Evolutionary conservation across 257 asterid species (phyloP).

Genomic region (Phtheirospermum japonicum): DNA sequence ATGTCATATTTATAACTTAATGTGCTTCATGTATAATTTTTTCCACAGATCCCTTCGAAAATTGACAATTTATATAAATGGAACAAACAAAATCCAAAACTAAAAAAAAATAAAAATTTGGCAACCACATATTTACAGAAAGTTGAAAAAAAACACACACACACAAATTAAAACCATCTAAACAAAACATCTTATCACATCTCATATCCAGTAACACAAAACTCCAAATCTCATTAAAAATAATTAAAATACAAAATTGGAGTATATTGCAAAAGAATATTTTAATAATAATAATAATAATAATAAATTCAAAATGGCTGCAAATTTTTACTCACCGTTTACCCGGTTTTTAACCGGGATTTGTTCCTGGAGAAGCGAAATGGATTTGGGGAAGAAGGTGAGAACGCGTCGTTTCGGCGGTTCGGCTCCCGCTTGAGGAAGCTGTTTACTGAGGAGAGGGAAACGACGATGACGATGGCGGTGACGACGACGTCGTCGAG

Average conservation of each 20-base stretch:
- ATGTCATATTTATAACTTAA: too few species aligned
- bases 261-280: too few species aligned
- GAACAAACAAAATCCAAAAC: too few species aligned
- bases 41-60: too few species aligned
- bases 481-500: constrained; percentile 43
- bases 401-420: constrained; percentile 15
- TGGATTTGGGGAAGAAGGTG: constrained; percentile 4
- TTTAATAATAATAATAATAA: too few species aligned
- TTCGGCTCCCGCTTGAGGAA: constrained; percentile 50
- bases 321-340: constrained; percentile 41
- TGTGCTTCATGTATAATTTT: too few species aligned
- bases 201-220: not conserved
- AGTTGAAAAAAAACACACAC: too few species aligned
- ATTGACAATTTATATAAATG: too few species aligned
- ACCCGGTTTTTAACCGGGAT: constrained; percentile 47
- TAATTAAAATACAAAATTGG: not conserved
- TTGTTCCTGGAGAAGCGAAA: constrained; percentile 21
- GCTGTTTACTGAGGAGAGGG: constrained; percentile 47
- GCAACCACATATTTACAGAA: too few species aligned
- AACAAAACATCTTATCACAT: not conserved
- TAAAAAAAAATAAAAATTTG: too few species aligned
- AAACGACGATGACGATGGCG: constrained; percentile 36
- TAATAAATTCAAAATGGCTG: constrained; percentile 31
- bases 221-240: not conserved
- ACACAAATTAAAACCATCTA: too few species aligned